A percentile compares a stretch with the other conserved stretches of the same genome.
These are phyloP conservation scores for Chiua virens DNA, from an alignment of 768 basidiomycete genomes.

Conservation along the genomic window DNA sequence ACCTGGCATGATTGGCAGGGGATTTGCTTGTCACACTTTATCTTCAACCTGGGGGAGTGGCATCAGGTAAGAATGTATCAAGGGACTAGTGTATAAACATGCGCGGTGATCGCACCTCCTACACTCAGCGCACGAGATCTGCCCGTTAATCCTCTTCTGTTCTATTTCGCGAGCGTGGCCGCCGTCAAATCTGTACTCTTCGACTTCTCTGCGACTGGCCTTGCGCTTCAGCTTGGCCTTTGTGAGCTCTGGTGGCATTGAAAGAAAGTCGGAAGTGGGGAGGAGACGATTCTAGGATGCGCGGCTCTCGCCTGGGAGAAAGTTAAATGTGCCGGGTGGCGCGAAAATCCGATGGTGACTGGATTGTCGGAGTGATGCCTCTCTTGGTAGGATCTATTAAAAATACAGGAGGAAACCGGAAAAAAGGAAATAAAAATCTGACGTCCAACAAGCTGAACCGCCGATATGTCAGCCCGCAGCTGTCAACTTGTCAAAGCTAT, in stretches of 20 bases:
- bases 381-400: conserved; percentile 2
- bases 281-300: conserved; percentile 1
- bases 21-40: conserved; percentile 81
- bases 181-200: conserved; percentile 51
- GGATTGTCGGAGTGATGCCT: conserved; percentile 7
- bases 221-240: conserved; percentile 53
- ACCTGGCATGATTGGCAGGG: conserved; percentile 79
- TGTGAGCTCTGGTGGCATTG: conserved; percentile 58
- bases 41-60: conserved; percentile 56
- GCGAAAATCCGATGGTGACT: conserved; percentile 26
- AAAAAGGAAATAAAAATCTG: neutral
- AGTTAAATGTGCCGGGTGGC: conserved; percentile 25
- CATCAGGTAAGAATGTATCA: conserved; percentile 24
- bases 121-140: conserved; percentile 82
- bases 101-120: conserved; percentile 67
- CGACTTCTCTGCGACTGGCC: conserved; percentile 47
- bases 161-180: conserved; percentile 67
- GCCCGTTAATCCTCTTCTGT: conserved; percentile 69
- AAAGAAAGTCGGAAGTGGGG: conserved; percentile 6
- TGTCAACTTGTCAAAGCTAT: neutral
- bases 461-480: too few relatives aligned
- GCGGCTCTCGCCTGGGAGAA: conserved; percentile 24
- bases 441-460: neutral
- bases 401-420: neutral
- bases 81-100: conserved; percentile 22